phyloP scores from a whole-genome alignment of 1,284 basidiomycete genomes.

The Sanghuangporus weigelae region DNA sequence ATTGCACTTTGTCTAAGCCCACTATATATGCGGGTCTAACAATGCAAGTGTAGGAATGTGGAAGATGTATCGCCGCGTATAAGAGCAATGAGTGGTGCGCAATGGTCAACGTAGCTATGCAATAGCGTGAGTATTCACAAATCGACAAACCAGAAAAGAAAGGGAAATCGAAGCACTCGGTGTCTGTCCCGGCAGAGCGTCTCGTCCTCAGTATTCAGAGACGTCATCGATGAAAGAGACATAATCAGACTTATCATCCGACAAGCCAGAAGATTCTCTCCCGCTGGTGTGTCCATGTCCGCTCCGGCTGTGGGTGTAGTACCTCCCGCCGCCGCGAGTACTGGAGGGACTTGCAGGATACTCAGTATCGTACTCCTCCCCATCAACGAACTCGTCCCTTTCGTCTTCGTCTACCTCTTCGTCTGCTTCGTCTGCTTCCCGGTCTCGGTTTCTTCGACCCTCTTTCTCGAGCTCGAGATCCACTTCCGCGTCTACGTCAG shows the following conservation, averaged over 20 bases:
- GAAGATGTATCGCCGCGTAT: too few species aligned
- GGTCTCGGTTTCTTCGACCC: background rate
- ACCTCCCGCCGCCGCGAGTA: background rate
- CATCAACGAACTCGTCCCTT: background rate
- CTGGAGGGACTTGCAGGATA: too few species aligned
- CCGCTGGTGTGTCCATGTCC: background rate
- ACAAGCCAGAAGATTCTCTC: slow-evolving; percentile 34
- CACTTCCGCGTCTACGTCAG: background rate
- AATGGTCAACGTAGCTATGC: too few species aligned
- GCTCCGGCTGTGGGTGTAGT: background rate
- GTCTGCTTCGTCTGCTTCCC: slow-evolving; percentile 20
- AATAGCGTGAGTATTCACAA: too few species aligned
- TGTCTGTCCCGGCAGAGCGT: background rate
- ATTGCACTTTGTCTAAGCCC: too few species aligned
- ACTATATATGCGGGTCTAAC: too few species aligned
- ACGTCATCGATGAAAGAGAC: slow-evolving; percentile 58
- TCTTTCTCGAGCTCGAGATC: background rate
- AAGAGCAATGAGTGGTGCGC: too few species aligned
- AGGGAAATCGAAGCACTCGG: too few species aligned
- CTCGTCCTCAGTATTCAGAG: slow-evolving; percentile 53
- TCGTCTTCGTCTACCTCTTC: slow-evolving; percentile 1
- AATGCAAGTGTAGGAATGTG: too few species aligned
- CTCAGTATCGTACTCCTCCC: background rate
- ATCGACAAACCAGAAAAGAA: too few species aligned
- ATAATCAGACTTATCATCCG: slow-evolving; percentile 66